Percentiles rank a stretch among this genome's conserved stretches.
phyloP scores from a whole-genome alignment of 352 stramenopile genomes.

The Phytopythium delawarense region DNA sequence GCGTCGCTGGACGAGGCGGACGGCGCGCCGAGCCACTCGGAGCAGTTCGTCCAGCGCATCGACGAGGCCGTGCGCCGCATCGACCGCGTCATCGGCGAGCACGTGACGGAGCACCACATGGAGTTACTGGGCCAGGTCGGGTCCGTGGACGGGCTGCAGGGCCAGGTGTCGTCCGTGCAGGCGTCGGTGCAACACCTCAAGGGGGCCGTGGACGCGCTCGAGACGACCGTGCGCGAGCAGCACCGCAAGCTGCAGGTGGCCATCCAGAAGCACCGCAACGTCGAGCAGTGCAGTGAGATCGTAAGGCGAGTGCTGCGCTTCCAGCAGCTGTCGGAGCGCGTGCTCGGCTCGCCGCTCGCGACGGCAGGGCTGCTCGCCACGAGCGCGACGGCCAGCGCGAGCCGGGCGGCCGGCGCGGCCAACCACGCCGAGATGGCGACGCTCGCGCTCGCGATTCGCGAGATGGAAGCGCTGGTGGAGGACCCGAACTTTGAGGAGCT shows the following conservation, averaged over 20 bases:
- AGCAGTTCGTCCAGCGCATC: slow-evolving; percentile 71
- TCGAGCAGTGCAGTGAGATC: slow-evolving; percentile 71
- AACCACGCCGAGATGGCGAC: slow-evolving; percentile 48
- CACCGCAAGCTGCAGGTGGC: slow-evolving; percentile 50
- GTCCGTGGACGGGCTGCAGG: slow-evolving; percentile 73
- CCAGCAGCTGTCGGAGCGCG: slow-evolving; percentile 61
- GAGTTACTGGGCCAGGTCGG: slow-evolving; percentile 67
- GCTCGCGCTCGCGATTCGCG: slow-evolving; percentile 62
- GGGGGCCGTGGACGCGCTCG: slow-evolving; percentile 51
- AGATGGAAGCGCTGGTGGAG: slow-evolving; percentile 56
- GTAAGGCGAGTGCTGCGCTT: slow-evolving; percentile 71
- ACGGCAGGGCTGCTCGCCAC: slow-evolving; percentile 16
- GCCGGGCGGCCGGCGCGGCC: slow-evolving; percentile 10
- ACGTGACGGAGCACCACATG: slow-evolving; percentile 73
- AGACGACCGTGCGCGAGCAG: slow-evolving; percentile 48
- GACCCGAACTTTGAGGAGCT: slow-evolving; percentile 63
- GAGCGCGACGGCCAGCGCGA: slow-evolving; percentile 5
- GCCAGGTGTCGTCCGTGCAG: slow-evolving; percentile 51
- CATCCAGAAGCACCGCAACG: slow-evolving; percentile 75
- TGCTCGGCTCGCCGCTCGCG: slow-evolving; percentile 37
- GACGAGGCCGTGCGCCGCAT: slow-evolving; percentile 64
- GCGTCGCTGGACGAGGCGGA: slow-evolving; percentile 11
- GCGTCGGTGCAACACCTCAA: slow-evolving; percentile 63
- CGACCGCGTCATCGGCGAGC: slow-evolving; percentile 72
- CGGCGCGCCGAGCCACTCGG: slow-evolving; percentile 45